Conservation (phyloP, 371 early-diverging fungal species). For the Ecytonucleospora hepatopenaei region DNA sequence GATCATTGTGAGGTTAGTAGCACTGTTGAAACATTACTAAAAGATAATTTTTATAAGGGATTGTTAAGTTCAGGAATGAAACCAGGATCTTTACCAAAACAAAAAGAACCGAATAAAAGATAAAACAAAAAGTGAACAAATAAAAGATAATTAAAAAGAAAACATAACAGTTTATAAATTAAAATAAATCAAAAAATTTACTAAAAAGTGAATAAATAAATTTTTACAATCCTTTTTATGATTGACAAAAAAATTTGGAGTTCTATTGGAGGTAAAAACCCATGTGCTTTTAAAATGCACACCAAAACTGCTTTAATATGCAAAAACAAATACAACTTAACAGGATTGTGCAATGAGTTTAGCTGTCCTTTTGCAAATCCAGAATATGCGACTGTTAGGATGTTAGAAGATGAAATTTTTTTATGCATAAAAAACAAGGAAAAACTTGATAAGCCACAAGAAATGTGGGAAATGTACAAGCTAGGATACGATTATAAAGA, state of each 20-base stretch:
- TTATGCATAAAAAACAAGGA: constrained; percentile 79
- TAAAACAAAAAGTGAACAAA: background rate
- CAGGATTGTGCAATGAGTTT: constrained; percentile 84
- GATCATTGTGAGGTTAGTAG: constrained; percentile 2
- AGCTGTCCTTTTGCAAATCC: constrained; percentile 94
- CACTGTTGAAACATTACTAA: constrained; percentile 17
- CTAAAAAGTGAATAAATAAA: too few species aligned
- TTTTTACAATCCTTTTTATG: constrained; percentile 35
- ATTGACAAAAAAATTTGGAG: constrained; percentile 54
- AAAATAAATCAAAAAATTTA: too few species aligned
- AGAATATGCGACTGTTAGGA: constrained; percentile 90
- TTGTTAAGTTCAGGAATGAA: constrained; percentile 22
- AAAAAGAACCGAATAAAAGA: constrained; percentile 1
- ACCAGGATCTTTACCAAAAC: constrained; percentile 27
- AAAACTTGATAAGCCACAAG: constrained; percentile 78
- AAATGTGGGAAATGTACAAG: constrained; percentile 82
- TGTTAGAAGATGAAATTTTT: constrained; percentile 62
- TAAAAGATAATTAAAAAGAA: too few species aligned
- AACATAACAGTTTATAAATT: too few species aligned
- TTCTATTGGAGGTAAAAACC: constrained; percentile 46
- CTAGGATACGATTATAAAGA: constrained; percentile 76
- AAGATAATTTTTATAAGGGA: constrained; percentile 27
- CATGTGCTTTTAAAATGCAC: constrained; percentile 58
- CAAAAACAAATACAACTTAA: constrained; percentile 88
- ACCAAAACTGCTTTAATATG: constrained; percentile 72